phyloP scores from a whole-genome alignment of 441 rosid species.

The Pelargonium cotyledonis region DNA sequence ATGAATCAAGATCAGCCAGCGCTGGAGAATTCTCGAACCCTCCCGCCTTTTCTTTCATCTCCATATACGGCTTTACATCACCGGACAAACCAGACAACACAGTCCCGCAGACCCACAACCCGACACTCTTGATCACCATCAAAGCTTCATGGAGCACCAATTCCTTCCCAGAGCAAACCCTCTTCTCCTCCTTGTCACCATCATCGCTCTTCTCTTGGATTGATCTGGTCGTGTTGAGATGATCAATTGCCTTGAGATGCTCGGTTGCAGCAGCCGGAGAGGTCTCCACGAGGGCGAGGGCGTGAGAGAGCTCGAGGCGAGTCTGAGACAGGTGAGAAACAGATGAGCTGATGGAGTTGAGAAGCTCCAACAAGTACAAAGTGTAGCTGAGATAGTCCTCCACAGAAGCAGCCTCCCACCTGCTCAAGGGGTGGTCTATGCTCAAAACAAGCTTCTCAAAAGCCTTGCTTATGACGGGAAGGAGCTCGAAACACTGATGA shows the following conservation, averaged over 20 bases:
- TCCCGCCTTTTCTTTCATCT: constrained; percentile 23
- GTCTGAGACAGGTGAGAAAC: constrained; percentile 40
- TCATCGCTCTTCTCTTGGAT: constrained; percentile 11
- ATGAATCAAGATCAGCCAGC: constrained; percentile 28
- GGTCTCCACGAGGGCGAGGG: constrained; percentile 32
- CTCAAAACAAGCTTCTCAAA: constrained; percentile 45
- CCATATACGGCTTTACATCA: constrained; percentile 29
- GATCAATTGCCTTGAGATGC: constrained; percentile 28
- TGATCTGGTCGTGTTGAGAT: constrained; percentile 12
- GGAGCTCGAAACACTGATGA: constrained; percentile 37
- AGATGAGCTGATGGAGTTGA: constrained; percentile 37
- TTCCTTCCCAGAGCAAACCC: constrained; percentile 29
- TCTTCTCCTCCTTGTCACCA: constrained; percentile 19
- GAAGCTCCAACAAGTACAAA: constrained; percentile 39
- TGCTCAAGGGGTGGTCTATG: constrained; percentile 40
- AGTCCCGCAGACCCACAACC: constrained; percentile 40
- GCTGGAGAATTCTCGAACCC: constrained; percentile 20
- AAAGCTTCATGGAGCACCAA: constrained; percentile 36
- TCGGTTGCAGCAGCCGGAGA: constrained; percentile 34
- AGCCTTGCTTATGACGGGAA: constrained; percentile 39
- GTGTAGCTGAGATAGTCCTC: constrained; percentile 45
- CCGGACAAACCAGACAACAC: constrained; percentile 38
- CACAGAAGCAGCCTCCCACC: constrained; percentile 35
- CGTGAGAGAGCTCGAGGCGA: constrained; percentile 37
- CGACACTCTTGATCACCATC: constrained; percentile 36